Percentiles rank a stretch among this genome's conserved stretches.
phyloP scores from a whole-genome alignment of 192 early-diverging fungal species.

The Coemansia sp. region DNA sequence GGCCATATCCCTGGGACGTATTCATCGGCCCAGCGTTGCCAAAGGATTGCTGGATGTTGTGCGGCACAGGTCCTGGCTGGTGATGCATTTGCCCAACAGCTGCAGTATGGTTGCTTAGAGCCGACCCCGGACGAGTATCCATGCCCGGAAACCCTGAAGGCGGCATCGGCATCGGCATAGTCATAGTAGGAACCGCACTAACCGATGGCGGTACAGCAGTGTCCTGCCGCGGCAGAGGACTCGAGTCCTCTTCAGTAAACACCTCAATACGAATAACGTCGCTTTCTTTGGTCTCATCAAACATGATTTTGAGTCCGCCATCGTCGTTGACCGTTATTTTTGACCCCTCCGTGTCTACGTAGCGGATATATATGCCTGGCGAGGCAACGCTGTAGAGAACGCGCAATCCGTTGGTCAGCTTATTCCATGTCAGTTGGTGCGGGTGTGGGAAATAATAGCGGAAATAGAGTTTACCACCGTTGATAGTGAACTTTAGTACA shows the following conservation, averaged over 20 bases:
- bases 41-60: slow-evolving; percentile 15
- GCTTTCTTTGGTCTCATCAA: slow-evolving; percentile 37
- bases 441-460: slow-evolving; percentile 52
- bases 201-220: slow-evolving; percentile 7
- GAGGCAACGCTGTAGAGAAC: slow-evolving; percentile 39
- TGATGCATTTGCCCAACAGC: neutral
- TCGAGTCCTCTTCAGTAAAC: slow-evolving; percentile 16
- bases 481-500: slow-evolving; percentile 54
- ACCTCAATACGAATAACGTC: slow-evolving; percentile 49
- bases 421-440: slow-evolving; percentile 41
- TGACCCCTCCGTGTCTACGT: slow-evolving; percentile 38
- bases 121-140: slow-evolving; percentile 38
- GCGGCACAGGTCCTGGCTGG: slow-evolving; percentile 32
- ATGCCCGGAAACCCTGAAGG: slow-evolving; percentile 49
- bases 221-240: neutral
- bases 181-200: slow-evolving; percentile 14
- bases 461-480: slow-evolving; percentile 52
- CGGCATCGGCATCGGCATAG: slow-evolving; percentile 52
- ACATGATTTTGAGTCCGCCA: slow-evolving; percentile 46
- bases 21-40: slow-evolving; percentile 16
- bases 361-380: slow-evolving; percentile 36
- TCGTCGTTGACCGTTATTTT: slow-evolving; percentile 50
- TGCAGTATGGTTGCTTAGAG: slow-evolving; percentile 24
- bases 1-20: slow-evolving; percentile 25
- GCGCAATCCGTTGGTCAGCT: slow-evolving; percentile 39